These are phyloP conservation scores for Trypanosoma conorhini DNA, from an alignment of 208 protist genomes.

Conservation along the genomic window DNA sequence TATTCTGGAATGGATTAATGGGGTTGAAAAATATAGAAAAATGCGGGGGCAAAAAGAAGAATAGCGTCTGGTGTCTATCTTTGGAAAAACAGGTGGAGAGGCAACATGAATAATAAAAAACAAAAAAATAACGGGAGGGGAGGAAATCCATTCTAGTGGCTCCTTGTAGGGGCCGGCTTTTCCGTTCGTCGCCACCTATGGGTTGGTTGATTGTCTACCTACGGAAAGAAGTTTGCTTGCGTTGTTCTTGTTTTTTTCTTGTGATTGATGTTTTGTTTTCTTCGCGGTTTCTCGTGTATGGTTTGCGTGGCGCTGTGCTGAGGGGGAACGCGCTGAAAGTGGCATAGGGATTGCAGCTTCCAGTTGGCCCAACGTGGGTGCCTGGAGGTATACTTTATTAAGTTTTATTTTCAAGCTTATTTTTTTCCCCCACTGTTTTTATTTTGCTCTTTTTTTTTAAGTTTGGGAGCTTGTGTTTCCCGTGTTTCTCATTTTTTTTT, in stretches of 20 bases:
- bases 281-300: too few relatives aligned
- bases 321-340: too few relatives aligned
- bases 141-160: background rate
- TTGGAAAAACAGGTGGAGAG: background rate
- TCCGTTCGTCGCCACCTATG: background rate
- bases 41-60: background rate
- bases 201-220: background rate
- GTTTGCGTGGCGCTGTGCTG: too few relatives aligned
- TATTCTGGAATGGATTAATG: constrained; percentile 8
- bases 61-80: background rate
- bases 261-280: too few relatives aligned
- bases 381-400: too few relatives aligned
- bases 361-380: too few relatives aligned
- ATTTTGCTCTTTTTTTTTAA: constrained; percentile 14
- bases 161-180: background rate
- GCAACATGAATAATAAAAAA: background rate
- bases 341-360: too few relatives aligned
- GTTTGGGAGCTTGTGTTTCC: too few relatives aligned
- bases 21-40: background rate
- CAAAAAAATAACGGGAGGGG: background rate
- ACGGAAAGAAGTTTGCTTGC: background rate
- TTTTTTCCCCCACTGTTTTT: background rate
- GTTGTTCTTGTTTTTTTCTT: background rate
- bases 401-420: too few relatives aligned
- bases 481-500: background rate